These are phyloP conservation scores for Amanita rimosa DNA, from an alignment of 768 basidiomycete genomes.

Conservation along the genomic window DNA sequence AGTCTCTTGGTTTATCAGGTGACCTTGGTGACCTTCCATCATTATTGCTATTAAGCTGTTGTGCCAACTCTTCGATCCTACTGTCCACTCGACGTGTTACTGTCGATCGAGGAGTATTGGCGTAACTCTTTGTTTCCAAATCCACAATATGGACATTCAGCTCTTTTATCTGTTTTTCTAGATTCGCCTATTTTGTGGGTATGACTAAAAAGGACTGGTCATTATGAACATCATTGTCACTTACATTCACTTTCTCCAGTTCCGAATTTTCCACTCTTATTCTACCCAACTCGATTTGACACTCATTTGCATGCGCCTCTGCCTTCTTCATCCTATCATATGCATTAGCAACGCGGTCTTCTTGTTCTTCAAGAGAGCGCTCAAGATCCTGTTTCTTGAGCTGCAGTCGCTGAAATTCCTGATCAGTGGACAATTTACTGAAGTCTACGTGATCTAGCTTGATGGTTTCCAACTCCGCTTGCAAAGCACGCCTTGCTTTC, in stretches of 20 bases:
- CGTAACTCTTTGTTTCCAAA: conserved; percentile 68
- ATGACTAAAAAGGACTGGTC: conserved; percentile 2
- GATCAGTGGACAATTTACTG: conserved; percentile 57
- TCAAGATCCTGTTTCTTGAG: conserved; percentile 78
- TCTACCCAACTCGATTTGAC: conserved; percentile 65
- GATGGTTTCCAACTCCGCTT: conserved; percentile 73
- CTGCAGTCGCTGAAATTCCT: conserved; percentile 63
- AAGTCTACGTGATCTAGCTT: conserved; percentile 66
- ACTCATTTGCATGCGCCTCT: conserved; percentile 64
- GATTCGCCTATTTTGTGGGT: conserved; percentile 41
- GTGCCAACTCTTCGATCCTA: conserved; percentile 63
- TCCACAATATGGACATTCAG: conserved; percentile 75
- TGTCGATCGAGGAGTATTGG: conserved; percentile 48
- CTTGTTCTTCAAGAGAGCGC: conserved; percentile 66
- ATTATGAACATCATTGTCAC: too few species aligned
- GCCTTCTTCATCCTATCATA: conserved; percentile 76
- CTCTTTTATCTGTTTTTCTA: conserved; percentile 83
- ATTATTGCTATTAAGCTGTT: conserved; percentile 39
- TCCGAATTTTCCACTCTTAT: conserved; percentile 74
- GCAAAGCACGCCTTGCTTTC: conserved; percentile 71
- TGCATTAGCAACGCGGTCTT: conserved; percentile 60
- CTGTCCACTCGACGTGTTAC: conserved; percentile 52
- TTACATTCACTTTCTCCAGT: conserved; percentile 67
- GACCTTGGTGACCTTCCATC: conserved; percentile 28
- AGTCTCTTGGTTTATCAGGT: conserved; percentile 28